These are phyloP conservation scores for Pouteria glomerata DNA, from an alignment of 148 eudicot genomes.

Conservation along the genomic window DNA sequence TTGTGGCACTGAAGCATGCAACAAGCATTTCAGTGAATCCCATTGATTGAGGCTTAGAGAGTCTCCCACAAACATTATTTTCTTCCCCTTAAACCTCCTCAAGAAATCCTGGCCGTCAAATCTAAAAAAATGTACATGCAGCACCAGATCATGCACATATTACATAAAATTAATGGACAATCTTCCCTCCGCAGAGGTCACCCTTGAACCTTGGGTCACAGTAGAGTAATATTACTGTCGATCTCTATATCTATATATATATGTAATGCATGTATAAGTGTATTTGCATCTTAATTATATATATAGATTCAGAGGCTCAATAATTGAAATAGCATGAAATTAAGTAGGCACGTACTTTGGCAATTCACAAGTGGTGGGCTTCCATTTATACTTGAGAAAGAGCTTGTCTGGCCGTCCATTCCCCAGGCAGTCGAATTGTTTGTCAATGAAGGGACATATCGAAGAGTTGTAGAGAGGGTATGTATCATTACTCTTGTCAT, in stretches of 20 bases:
- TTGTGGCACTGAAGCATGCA: conserved; percentile 28
- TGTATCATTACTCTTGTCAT: too few species aligned
- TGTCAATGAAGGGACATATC: conserved; percentile 27
- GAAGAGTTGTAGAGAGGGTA: conserved; percentile 24
- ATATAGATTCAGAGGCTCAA: too few species aligned
- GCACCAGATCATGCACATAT: too few species aligned
- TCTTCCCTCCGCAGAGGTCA: too few species aligned
- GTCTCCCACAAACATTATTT: conserved; percentile 48
- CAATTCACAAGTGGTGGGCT: conserved; percentile 32
- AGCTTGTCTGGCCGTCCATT: conserved; percentile 34
- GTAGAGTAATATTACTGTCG: too few species aligned
- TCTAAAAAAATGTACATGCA: conserved; percentile 11
- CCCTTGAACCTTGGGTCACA: too few species aligned
- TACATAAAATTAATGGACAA: too few species aligned
- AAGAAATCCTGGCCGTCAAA: conserved; percentile 30
- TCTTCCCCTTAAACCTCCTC: conserved; percentile 31
- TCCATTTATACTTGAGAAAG: conserved; percentile 40
- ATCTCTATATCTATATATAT: too few species aligned
- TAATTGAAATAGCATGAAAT: too few species aligned
- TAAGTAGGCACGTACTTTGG: too few species aligned
- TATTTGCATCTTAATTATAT: too few species aligned
- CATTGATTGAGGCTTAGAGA: conserved; percentile 42
- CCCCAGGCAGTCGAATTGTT: conserved; percentile 31
- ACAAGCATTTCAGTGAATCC: conserved; percentile 47
- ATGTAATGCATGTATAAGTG: too few species aligned